Evolutionary conservation across 495 filamentous ascomycete species (phyloP).

Genomic region (Astrothelium subdiscretum): DNA sequence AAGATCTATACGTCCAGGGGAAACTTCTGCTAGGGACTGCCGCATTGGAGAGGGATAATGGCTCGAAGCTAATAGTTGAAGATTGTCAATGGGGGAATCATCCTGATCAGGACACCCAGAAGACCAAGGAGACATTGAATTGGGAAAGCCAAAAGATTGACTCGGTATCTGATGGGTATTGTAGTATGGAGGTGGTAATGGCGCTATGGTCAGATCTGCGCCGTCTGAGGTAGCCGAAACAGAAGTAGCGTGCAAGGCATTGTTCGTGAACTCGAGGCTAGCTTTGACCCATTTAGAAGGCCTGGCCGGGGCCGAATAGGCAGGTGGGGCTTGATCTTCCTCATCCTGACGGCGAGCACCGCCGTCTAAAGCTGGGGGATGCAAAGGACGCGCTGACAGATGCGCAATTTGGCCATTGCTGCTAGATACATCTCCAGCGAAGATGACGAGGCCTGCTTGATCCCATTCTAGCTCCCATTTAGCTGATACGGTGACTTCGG

Average conservation of each 20-base stretch:
- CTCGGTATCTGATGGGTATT: slow-evolving; percentile 11
- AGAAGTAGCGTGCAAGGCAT: slow-evolving; percentile 41
- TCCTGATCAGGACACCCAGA: neutral
- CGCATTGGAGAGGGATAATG: neutral
- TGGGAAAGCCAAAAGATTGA: neutral
- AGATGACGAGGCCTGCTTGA: slow-evolving; percentile 53
- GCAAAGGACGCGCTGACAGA: neutral
- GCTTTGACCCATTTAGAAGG: slow-evolving; percentile 49
- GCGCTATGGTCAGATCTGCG: slow-evolving; percentile 45
- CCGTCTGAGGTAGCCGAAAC: slow-evolving; percentile 46
- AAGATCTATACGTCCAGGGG: slow-evolving; percentile 19
- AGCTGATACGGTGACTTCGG: slow-evolving; percentile 47
- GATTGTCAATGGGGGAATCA: neutral
- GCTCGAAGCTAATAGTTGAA: neutral
- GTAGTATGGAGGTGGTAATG: slow-evolving; percentile 29
- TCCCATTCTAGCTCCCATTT: slow-evolving; percentile 52
- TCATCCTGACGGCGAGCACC: neutral
- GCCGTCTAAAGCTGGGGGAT: neutral
- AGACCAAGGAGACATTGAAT: neutral
- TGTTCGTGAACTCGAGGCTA: slow-evolving; percentile 29
- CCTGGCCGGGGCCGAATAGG: slow-evolving; percentile 19
- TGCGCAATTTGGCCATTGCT: slow-evolving; percentile 2
- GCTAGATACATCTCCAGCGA: slow-evolving; percentile 24
- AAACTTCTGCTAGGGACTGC: neutral
- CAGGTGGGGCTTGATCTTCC: slow-evolving; percentile 13